Base-by-base conservation (phyloP, 2,329 filamentous ascomycete species). In the Beauveria caledonica region DNA sequence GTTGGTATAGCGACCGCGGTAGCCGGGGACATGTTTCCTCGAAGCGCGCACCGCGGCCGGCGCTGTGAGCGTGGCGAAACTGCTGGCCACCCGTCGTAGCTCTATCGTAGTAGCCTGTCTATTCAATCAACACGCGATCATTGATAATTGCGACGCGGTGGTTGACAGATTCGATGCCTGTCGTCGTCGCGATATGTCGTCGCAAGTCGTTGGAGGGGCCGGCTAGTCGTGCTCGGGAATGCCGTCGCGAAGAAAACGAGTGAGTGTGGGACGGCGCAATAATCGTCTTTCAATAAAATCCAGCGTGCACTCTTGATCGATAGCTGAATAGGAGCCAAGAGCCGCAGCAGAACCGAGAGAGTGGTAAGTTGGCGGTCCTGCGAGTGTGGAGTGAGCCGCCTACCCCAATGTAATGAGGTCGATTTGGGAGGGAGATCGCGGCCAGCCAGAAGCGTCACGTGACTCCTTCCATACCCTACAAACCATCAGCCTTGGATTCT, bases 11-110 rank as follows among this genome's bases (percentile, higher is more conserved):
- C 66, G 60, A 77, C 75, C 62, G 80, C 77, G 69, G 80, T 79
- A 68, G 81, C 77, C 63, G 82, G 80, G 70, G 81, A 80, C 82
- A 85, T 85, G 65, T 69, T 71, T 69, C 51, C 63, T 64, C 59
- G 69, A 66, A 65, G 65, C 67, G 63, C 66, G 65, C 62, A 54
- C 57, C 52, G 60, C 52, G 42, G 60, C 49, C 61, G 46, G 53
- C 61, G 45, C 58, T 60, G 50, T 60, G 39, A 44, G 55, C 25
- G 54, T 58, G 44, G 29, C 27, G 33, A 27, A n/a, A n/a, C 13
- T 23, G 42, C 33, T 48, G 33, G 45, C 61, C 63, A 50, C 60
- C 53, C 51, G 60, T 61, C 46, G 49, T 40, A 62, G 52, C 63
- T 36, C 54, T 52, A 39, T 52, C 27, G 11, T 44, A 45, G 29